Conservation (phyloP, 2,329 filamentous ascomycete genomes). For the Emmonsiellopsis sp. region DNA sequence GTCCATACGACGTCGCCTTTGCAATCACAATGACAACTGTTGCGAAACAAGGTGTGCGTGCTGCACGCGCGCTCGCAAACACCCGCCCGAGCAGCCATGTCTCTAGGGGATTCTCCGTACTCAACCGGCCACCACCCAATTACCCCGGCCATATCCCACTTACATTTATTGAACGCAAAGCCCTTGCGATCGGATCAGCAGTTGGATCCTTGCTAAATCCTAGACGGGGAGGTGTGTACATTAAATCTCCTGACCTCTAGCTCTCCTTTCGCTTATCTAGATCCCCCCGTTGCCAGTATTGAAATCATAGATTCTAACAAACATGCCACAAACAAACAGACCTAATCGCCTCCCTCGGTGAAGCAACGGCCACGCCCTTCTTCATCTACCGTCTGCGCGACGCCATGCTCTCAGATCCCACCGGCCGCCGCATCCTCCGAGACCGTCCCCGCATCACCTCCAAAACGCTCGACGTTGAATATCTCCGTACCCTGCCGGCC, state of each 20-base stretch:
- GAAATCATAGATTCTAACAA: not conserved
- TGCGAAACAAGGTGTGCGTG: constrained; percentile 10
- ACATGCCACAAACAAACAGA: constrained; percentile 43
- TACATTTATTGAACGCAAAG: constrained; percentile 64
- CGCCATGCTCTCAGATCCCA: constrained; percentile 77
- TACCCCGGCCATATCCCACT: constrained; percentile 92
- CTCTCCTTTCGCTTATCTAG: not conserved
- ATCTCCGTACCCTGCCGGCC: constrained; percentile 61
- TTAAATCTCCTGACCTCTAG: not conserved
- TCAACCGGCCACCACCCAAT: constrained; percentile 75
- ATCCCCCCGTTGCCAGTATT: not conserved
- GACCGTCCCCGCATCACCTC: constrained; percentile 84
- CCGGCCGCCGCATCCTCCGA: constrained; percentile 82
- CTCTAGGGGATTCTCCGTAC: constrained; percentile 60
- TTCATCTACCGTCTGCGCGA: constrained; percentile 88
- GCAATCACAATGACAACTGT: not conserved
- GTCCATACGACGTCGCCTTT: not conserved
- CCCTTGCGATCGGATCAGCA: constrained; percentile 56
- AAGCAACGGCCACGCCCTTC: constrained; percentile 88
- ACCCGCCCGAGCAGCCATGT: constrained; percentile 1
- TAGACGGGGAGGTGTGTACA: constrained; percentile 59
- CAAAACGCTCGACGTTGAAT: constrained; percentile 54
- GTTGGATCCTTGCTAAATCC: constrained; percentile 60
- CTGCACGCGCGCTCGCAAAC: not conserved
- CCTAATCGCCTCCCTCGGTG: constrained; percentile 87